Conservation (phyloP, 306 rosid genomes). For the Begonia peltatifolia region DNA sequence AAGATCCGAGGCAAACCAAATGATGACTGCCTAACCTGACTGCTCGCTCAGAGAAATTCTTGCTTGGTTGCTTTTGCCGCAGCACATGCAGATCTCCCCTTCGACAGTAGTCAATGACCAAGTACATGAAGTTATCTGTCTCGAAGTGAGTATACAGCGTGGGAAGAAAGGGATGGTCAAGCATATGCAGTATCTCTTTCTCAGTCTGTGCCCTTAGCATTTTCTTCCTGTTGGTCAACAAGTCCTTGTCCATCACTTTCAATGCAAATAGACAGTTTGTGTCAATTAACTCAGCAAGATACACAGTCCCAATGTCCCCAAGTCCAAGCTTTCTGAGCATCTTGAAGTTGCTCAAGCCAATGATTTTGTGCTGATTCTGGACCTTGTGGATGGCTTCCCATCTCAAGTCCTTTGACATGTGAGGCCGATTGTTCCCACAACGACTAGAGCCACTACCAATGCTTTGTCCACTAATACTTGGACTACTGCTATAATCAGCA, state of each 20-base stretch:
- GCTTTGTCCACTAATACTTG: constrained; percentile 92
- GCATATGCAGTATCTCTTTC: constrained; percentile 76
- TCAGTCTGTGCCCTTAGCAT: constrained; percentile 87
- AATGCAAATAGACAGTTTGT: constrained; percentile 72
- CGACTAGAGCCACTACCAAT: constrained; percentile 62
- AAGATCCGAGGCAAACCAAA: too few relatives aligned
- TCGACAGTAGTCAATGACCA: constrained; percentile 92
- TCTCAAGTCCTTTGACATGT: constrained; percentile 89
- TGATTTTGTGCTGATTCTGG: constrained; percentile 61
- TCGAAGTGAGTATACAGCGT: constrained; percentile 62
- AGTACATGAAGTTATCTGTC: constrained; percentile 71
- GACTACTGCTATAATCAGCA: constrained; percentile 79
- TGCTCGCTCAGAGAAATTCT: constrained; percentile 80
- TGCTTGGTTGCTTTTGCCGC: constrained; percentile 74
- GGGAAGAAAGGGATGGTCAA: constrained; percentile 98
- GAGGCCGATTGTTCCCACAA: constrained; percentile 69
- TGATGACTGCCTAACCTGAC: constrained; percentile 34
- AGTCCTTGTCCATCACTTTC: constrained; percentile 90
- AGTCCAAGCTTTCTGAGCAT: constrained; percentile 73
- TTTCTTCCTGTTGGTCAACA: constrained; percentile 67
- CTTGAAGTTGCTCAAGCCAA: constrained; percentile 69
- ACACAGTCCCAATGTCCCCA: constrained; percentile 96
- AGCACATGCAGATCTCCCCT: constrained; percentile 93
- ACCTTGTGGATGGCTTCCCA: constrained; percentile 77
- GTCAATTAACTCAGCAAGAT: constrained; percentile 76